Evolutionary conservation across 768 basidiomycete genomes (phyloP).

Genomic region (Gelatoporia subvermispora): DNA sequence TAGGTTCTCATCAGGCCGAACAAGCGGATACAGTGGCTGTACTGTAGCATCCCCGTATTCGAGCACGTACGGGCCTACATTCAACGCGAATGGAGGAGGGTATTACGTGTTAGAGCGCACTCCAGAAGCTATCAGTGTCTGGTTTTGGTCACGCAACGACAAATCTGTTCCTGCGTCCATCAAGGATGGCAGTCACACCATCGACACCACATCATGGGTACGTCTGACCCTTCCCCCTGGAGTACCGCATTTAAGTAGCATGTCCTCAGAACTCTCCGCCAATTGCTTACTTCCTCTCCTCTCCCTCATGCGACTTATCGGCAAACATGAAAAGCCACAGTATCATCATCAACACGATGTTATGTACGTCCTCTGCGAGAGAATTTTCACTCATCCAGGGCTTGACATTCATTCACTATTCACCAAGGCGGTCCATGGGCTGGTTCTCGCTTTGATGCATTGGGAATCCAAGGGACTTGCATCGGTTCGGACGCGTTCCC

Average conservation of each 20-base stretch:
- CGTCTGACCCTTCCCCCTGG: background rate
- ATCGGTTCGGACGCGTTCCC: background rate
- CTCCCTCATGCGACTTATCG: constrained; percentile 32
- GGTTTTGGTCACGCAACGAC: constrained; percentile 39
- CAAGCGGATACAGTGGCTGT: constrained; percentile 27
- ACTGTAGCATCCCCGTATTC: constrained; percentile 19
- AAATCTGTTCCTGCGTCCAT: constrained; percentile 22
- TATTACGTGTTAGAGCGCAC: constrained; percentile 40
- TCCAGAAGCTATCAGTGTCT: constrained; percentile 31
- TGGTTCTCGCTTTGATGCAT: background rate
- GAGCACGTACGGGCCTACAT: constrained; percentile 30
- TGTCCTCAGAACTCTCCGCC: constrained; percentile 29
- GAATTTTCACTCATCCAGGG: background rate
- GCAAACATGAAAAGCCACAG: constrained; percentile 30
- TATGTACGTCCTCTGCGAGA: background rate
- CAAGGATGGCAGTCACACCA: constrained; percentile 9
- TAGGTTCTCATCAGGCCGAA: constrained; percentile 8
- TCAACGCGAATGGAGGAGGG: constrained; percentile 34
- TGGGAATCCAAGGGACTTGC: constrained; percentile 1
- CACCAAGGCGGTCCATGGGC: constrained; percentile 7
- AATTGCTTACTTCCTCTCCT: constrained; percentile 32
- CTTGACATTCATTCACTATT: background rate
- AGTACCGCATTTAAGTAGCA: too few relatives aligned
- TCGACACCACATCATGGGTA: constrained; percentile 30
- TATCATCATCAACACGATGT: constrained; percentile 29